Base-by-base conservation (phyloP, 192 early-diverging fungal species). In the Backusella tuberculispora region DNA sequence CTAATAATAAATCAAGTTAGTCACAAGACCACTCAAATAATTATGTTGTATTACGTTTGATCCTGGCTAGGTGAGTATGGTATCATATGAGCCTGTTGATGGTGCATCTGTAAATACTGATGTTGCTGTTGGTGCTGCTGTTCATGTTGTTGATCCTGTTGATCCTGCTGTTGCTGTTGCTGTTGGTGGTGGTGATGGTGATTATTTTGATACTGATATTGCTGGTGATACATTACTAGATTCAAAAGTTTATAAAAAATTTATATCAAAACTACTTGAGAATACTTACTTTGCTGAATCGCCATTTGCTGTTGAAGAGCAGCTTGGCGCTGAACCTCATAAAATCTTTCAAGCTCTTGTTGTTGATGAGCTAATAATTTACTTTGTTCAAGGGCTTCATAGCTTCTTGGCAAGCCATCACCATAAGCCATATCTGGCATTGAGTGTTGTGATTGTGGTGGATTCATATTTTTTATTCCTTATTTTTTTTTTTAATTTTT, bases 281-380 rank as follows among this genome's bases (percentile, higher is more conserved):
- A 60, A n/a, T n/a, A 60, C 53, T 60, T 60, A 60, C 53, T 60
- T 69, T 69, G 68, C 8, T 60, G 53, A 24, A 69, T 46, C 21
- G 68, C 68, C 68, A 45, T 45, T 69, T 69, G 68, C 24, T 74
- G 73, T 14, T 74, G 73, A 45, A 74, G 19, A n/a, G 64, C 63
- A 6, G 73, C 73, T 67, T 74, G 73, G 14, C 47, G 73, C 40
- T 74, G 73, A 21, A 74, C 43, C 17, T 66, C 44, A 15, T 65
- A 42, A 15, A 74, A 10, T 17, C 60, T 45, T 40, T 67, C 68
- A 47, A 47, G 43, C 15, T 74, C 43, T 38, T 74, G 56, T 60
- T 60, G 53, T 17, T 56, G 53, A 26, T 60, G 53, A 60, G 21
- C 12, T 10, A 60, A 24, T 60, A 60, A 24, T 19, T 60, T 21